Conservation (phyloP, 208 protist genomes). For the Trypanosoma cruzi region DNA sequence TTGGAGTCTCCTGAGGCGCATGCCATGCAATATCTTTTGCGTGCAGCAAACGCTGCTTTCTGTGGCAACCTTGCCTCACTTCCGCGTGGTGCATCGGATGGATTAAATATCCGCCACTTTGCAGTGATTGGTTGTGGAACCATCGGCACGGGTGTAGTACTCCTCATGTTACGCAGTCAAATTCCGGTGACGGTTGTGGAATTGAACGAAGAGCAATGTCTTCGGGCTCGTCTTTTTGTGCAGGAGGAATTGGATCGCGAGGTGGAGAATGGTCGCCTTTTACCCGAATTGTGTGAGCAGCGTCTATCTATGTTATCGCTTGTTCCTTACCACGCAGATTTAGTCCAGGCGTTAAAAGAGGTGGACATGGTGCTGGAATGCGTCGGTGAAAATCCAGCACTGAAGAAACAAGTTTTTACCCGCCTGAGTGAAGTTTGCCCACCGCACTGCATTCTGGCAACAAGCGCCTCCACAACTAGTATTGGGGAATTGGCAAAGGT, state of each 20-base stretch:
- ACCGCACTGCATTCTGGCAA: conserved; percentile 70
- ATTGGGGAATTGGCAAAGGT: conserved; percentile 69
- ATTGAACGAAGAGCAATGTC: conserved; percentile 39
- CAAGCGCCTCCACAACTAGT: conserved; percentile 58
- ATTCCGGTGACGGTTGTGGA: conserved; percentile 79
- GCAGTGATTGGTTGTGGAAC: conserved; percentile 84
- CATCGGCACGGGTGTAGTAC: conserved; percentile 78
- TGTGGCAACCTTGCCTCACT: conserved; percentile 15
- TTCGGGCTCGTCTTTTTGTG: conserved; percentile 27
- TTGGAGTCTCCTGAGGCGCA: conserved; percentile 40
- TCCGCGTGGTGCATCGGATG: not conserved
- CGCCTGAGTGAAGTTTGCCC: conserved; percentile 67
- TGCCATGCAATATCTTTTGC: conserved; percentile 78
- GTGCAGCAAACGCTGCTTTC: conserved; percentile 40
- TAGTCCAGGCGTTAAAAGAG: conserved; percentile 38
- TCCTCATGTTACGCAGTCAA: conserved; percentile 54
- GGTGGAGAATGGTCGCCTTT: conserved; percentile 37
- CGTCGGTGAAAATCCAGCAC: conserved; percentile 48
- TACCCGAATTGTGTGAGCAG: conserved; percentile 20
- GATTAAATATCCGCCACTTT: conserved; percentile 31
- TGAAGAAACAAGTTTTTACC: conserved; percentile 79
- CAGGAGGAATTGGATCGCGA: conserved; percentile 33
- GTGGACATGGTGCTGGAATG: conserved; percentile 82
- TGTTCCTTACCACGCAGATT: conserved; percentile 31
- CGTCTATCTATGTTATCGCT: conserved; percentile 38